These are phyloP conservation scores for Phragmites australis DNA, from an alignment of 176 grass and related monocot species.

Conservation along the genomic window DNA sequence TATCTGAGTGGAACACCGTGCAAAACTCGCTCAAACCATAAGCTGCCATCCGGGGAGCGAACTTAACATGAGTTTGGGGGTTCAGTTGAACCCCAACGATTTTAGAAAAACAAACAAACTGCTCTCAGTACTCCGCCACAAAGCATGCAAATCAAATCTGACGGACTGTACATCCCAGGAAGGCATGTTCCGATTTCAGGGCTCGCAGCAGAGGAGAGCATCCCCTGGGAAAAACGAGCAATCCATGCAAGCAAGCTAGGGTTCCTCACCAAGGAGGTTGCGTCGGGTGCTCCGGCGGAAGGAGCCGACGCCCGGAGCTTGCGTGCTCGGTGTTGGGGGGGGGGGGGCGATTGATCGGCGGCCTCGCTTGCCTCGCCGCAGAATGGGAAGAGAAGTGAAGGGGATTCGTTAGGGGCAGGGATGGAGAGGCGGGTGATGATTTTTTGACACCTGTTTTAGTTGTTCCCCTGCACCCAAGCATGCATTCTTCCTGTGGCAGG, in stretches of 20 bases:
- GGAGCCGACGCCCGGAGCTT: neutral
- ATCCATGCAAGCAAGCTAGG: conserved; percentile 1
- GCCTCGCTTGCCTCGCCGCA: neutral
- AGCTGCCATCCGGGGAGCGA: neutral
- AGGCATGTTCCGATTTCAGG: neutral
- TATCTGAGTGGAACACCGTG: neutral
- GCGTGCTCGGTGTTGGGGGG: neutral
- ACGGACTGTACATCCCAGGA: neutral
- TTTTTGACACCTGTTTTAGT: too few species aligned
- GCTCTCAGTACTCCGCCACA: neutral
- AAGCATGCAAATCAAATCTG: neutral
- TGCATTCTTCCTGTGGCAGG: conserved; percentile 24
- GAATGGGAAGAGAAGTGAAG: neutral
- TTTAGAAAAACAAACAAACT: neutral
- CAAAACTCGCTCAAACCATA: neutral
- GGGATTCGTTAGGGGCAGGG: neutral
- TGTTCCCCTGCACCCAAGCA: neutral
- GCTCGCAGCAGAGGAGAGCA: neutral
- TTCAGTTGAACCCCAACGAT: neutral
- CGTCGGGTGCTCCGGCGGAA: neutral
- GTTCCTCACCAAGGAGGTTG: conserved; percentile 11
- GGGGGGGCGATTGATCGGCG: neutral
- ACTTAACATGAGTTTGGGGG: neutral
- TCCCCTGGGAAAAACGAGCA: neutral
- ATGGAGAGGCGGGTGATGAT: neutral